Percentiles rank a stretch among this genome's conserved stretches.
phyloP scores from a whole-genome alignment of 176 grass and related monocot species.

The Juncus effusus region DNA sequence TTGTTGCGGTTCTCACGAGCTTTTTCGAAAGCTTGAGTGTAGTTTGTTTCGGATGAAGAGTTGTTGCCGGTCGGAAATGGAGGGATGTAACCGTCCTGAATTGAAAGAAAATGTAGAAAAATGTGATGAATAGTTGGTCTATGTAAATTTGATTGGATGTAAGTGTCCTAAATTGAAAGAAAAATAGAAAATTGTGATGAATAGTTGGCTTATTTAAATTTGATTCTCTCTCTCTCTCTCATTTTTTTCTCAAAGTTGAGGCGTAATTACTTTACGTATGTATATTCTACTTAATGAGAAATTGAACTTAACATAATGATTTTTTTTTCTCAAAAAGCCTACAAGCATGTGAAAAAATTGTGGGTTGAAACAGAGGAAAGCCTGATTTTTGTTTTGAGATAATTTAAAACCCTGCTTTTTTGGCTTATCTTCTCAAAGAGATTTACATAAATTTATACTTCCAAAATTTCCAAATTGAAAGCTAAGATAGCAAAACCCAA shows the following conservation, averaged over 20 bases:
- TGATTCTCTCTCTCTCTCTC: neutral
- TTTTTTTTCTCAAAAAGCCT: neutral
- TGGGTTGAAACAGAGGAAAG: neutral
- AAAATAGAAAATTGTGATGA: no score
- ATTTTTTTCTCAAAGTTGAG: no score
- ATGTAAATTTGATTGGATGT: no score
- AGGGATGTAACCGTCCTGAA: constrained; percentile 51
- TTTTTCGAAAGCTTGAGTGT: constrained; percentile 51
- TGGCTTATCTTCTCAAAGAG: no score
- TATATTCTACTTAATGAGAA: no score
- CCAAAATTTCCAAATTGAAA: neutral
- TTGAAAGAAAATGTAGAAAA: neutral
- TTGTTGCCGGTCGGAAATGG: constrained; percentile 43
- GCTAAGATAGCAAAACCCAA: neutral
- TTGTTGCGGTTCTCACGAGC: constrained; percentile 35
- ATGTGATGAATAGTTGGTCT: no score
- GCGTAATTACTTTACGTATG: no score
- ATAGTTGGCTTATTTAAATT: no score
- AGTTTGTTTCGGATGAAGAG: constrained; percentile 33
- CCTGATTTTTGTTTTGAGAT: no score
- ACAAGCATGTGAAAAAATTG: neutral
- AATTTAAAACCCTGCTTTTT: no score
- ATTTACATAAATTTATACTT: neutral
- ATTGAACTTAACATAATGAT: no score
- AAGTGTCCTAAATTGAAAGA: no score